Evolutionary conservation across 345 rosid genomes (phyloP).

Genomic region (Mercurialis annua): DNA sequence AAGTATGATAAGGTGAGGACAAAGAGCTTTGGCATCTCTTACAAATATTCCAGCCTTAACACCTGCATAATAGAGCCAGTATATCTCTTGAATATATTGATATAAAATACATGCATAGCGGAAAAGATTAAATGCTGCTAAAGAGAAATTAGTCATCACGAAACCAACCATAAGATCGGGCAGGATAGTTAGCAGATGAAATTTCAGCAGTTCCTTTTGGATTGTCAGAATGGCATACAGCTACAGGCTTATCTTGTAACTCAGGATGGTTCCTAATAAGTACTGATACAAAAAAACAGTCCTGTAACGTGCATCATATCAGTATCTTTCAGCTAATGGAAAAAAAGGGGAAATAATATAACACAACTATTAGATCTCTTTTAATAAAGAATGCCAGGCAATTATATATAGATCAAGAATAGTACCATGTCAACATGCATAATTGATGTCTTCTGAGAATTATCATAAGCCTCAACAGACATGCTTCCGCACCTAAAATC

Average conservation of each 20-base stretch:
- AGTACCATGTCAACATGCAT: constrained; percentile 93
- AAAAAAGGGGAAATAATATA: not conserved
- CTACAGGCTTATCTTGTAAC: constrained; percentile 79
- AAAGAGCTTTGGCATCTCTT: constrained; percentile 80
- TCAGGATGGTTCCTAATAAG: constrained; percentile 69
- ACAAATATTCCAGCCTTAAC: constrained; percentile 93
- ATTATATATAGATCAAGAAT: constrained; percentile 11
- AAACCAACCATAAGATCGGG: constrained; percentile 77
- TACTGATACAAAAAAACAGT: constrained; percentile 90
- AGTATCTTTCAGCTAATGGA: constrained; percentile 15
- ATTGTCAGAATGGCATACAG: constrained; percentile 87
- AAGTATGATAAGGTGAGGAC: constrained; percentile 74
- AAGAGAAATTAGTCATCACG: constrained; percentile 23
- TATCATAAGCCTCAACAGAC: constrained; percentile 33
- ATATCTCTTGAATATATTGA: constrained; percentile 13
- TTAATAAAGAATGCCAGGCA: not conserved
- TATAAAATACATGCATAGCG: constrained; percentile 14
- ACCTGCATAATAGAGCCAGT: constrained; percentile 39
- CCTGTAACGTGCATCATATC: constrained; percentile 60
- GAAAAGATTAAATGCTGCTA: constrained; percentile 11
- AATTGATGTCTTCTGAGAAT: constrained; percentile 35
- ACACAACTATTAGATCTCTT: not conserved
- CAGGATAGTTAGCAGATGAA: constrained; percentile 94
- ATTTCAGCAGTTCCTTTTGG: constrained; percentile 97
- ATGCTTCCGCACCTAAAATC: constrained; percentile 37